These are phyloP conservation scores for Aspergillus pseudotamarii DNA, from an alignment of 2,329 filamentous ascomycete species.

Conservation along the genomic window DNA sequence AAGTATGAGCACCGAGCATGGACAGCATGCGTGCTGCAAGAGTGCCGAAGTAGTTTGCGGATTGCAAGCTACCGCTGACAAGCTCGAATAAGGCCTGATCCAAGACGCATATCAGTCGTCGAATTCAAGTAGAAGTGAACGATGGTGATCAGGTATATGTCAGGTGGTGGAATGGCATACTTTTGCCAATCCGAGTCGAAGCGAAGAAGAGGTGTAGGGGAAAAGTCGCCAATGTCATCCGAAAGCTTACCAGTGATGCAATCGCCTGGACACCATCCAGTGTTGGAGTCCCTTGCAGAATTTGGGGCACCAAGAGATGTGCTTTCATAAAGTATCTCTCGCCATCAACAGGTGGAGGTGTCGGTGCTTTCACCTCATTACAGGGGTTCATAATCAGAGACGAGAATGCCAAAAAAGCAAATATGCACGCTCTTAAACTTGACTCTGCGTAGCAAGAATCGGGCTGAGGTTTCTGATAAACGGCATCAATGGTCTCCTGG, in stretches of 20 bases:
- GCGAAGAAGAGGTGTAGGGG: not conserved
- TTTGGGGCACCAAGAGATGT: slow-evolving; percentile 46
- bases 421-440: slow-evolving; percentile 51
- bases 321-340: slow-evolving; percentile 47
- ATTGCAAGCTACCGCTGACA: slow-evolving; percentile 51
- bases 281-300: slow-evolving; percentile 47
- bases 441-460: slow-evolving; percentile 28
- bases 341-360: slow-evolving; percentile 36
- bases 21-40: slow-evolving; percentile 53
- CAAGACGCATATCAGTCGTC: not conserved
- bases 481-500: slow-evolving; percentile 46
- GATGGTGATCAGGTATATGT: not conserved
- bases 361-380: slow-evolving; percentile 8
- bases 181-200: not conserved
- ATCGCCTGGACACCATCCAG: slow-evolving; percentile 50
- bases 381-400: slow-evolving; percentile 29
- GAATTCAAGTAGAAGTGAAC: not conserved
- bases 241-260: slow-evolving; percentile 51
- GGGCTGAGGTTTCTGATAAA: slow-evolving; percentile 41
- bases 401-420: slow-evolving; percentile 51
- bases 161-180: not conserved
- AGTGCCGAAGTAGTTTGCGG: slow-evolving; percentile 49
- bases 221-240: too few species aligned
- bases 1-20: slow-evolving; percentile 52
- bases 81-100: slow-evolving; percentile 48